Conservation (phyloP, 768 basidiomycete species). For the Boletus rubropictus region DNA sequence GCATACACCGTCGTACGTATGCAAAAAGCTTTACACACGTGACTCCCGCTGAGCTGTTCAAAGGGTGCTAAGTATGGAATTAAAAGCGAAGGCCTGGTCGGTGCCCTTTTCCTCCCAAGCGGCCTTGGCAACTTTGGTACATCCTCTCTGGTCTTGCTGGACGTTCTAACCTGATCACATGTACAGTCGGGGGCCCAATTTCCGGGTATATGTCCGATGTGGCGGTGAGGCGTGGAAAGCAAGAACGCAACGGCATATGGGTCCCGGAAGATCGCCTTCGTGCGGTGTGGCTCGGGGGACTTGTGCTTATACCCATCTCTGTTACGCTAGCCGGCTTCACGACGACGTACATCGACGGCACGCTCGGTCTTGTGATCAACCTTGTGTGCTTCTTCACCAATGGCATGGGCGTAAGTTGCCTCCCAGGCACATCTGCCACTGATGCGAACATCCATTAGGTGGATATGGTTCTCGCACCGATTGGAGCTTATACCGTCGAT, state of each 20-base stretch:
- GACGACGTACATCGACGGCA: constrained; percentile 47
- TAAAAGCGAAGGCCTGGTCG: constrained; percentile 18
- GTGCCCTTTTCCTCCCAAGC: constrained; percentile 22
- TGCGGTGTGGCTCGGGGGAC: constrained; percentile 42
- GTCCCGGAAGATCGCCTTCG: constrained; percentile 66
- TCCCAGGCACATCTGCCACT: background rate
- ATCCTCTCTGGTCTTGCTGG: background rate
- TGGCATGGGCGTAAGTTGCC: constrained; percentile 50
- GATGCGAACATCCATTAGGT: constrained; percentile 33
- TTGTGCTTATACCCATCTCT: constrained; percentile 49
- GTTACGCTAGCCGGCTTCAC: constrained; percentile 44
- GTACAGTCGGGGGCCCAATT: constrained; percentile 52
- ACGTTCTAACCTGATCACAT: background rate
- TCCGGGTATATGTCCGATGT: constrained; percentile 56
- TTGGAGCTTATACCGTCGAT: constrained; percentile 54
- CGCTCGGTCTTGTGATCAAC: constrained; percentile 44
- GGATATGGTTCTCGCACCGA: constrained; percentile 51
- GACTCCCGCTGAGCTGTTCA: background rate
- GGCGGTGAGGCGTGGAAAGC: constrained; percentile 43
- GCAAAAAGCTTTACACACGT: background rate
- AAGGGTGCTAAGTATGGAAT: constrained; percentile 44
- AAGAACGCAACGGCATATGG: constrained; percentile 50
- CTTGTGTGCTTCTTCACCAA: constrained; percentile 57
- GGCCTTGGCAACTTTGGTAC: constrained; percentile 25
- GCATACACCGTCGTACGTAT: constrained; percentile 58